Evolutionary conservation across 768 basidiomycete genomes (phyloP), one percentile per base, ranked within the genome.

Genomic region (Auricularia cornea): DNA sequence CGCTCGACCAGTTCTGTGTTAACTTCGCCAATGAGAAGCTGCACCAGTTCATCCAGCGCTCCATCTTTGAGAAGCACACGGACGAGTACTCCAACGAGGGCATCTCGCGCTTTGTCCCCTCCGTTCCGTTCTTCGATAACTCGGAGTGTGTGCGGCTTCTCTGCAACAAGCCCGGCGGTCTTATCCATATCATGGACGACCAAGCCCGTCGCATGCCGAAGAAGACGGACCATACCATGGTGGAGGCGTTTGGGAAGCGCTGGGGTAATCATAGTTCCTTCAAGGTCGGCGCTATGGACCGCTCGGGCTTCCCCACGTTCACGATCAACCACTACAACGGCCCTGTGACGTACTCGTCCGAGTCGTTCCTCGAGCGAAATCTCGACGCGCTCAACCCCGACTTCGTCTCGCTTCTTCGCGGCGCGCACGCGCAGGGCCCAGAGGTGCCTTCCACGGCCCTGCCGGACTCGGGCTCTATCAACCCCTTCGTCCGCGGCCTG

Each of bases 141-240:
- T 73, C 88, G 11, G 95, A 98, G 71, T 94, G 92, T 68, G 75
- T 98, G 32, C 84, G 92, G 8, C 79, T 99, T 32, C 76, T 98
- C 48, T 89, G 94, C 71, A 88, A 92, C 70, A 80, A 79, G 62
- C 94, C 92, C 1, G 95, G 94, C 11, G 97, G 97, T 2, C 79
- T 99, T 33, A 86, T 98, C 61, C 93, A 96, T 70, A 98, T 98
- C 74, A 92, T 98, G 89, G 95, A 98, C 71, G 96, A 98, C 71
- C 94, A 97, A 74, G 90, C 94, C 1, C 83, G 89, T 14, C 81
- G 90, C 41, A 82, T 84, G 63, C 88, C 85, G 64, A 95, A 94
- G 77, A 94, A 95, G 84, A 95, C 88, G 2, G 93, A 96, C 69
- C 83, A 88, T 61, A 92, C 89, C 0, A 97, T 98, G 93, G 85